phyloP scores from a whole-genome alignment of 768 basidiomycete species.

The Goffeauzyma gilvescens region DNA sequence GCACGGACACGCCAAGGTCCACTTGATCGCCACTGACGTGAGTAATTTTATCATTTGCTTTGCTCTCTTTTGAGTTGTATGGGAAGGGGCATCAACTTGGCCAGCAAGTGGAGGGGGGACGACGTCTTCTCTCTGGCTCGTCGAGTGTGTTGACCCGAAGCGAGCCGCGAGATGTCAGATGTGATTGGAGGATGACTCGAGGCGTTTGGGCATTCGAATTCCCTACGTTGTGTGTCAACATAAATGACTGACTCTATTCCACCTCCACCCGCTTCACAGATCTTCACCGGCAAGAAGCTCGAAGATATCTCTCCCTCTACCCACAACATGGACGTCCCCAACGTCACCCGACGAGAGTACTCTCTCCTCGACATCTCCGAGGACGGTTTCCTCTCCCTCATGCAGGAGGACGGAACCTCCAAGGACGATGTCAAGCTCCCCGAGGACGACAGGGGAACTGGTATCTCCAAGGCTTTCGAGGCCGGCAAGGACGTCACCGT shows the following conservation, averaged over 20 bases:
- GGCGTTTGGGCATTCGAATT: too few species aligned
- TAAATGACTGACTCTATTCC: too few species aligned
- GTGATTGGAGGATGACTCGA: too few species aligned
- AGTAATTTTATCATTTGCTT: conserved; percentile 35
- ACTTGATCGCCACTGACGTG: conserved; percentile 90
- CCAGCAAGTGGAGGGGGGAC: too few species aligned
- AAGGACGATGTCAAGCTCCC: conserved; percentile 94
- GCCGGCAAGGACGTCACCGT: conserved; percentile 71
- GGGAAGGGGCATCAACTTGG: too few species aligned
- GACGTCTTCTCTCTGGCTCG: too few species aligned
- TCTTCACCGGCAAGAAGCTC: conserved; percentile 96
- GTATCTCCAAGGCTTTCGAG: conserved; percentile 55
- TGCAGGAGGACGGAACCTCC: conserved; percentile 54
- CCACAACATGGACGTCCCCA: conserved; percentile 99
- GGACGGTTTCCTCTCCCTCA: conserved; percentile 73
- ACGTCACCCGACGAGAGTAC: conserved; percentile 77
- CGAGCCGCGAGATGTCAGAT: too few species aligned
- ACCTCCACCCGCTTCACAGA: conserved; percentile 39
- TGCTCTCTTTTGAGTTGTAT: conserved; percentile 3
- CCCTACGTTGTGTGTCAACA: too few species aligned
- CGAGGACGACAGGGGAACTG: conserved; percentile 57
- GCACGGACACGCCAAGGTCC: conserved; percentile 99
- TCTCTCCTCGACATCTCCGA: conserved; percentile 60
- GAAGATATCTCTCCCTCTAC: conserved; percentile 45
- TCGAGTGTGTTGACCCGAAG: too few species aligned